Conservation (phyloP, 2,329 filamentous ascomycete species). For the Whalleya microplaca region DNA sequence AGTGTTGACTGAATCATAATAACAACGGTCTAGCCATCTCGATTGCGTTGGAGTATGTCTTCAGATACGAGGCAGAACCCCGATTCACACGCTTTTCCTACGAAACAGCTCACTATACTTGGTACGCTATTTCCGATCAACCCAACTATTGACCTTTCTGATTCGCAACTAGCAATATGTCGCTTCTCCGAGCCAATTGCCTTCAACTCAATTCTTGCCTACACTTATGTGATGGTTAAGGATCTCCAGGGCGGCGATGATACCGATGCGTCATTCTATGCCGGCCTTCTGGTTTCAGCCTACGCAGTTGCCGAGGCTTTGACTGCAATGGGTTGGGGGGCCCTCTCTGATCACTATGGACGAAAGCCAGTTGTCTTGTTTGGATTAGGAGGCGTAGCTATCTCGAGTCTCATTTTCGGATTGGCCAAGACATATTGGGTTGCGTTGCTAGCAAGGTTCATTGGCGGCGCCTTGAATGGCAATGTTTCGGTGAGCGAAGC, state of each 20-base stretch:
- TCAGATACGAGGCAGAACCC: not conserved
- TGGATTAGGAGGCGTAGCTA: conserved; percentile 41
- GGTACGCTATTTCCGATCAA: conserved; percentile 32
- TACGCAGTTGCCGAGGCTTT: conserved; percentile 48
- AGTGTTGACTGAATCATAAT: not conserved
- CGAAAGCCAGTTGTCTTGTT: conserved; percentile 42
- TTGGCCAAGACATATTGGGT: conserved; percentile 47
- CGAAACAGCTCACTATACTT: conserved; percentile 49
- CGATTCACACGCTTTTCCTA: conserved; percentile 42
- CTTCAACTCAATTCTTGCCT: conserved; percentile 50
- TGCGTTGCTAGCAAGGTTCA: conserved; percentile 44
- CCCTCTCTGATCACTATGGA: conserved; percentile 45
- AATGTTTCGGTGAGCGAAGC: conserved; percentile 40
- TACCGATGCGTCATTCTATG: conserved; percentile 50
- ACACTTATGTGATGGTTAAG: conserved; percentile 47
- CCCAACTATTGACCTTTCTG: not conserved
- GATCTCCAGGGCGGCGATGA: conserved; percentile 44
- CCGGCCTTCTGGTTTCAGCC: conserved; percentile 51
- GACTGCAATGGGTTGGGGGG: conserved; percentile 48
- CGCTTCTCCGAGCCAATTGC: conserved; percentile 50
- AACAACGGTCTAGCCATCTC: not conserved
- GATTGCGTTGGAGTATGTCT: not conserved
- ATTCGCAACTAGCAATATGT: conserved; percentile 43
- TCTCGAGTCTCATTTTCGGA: conserved; percentile 47
- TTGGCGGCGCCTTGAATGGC: conserved; percentile 45